Evolutionary conservation across 2,329 filamentous ascomycete genomes (phyloP).

Genomic region (Ascochyta lentis): DNA sequence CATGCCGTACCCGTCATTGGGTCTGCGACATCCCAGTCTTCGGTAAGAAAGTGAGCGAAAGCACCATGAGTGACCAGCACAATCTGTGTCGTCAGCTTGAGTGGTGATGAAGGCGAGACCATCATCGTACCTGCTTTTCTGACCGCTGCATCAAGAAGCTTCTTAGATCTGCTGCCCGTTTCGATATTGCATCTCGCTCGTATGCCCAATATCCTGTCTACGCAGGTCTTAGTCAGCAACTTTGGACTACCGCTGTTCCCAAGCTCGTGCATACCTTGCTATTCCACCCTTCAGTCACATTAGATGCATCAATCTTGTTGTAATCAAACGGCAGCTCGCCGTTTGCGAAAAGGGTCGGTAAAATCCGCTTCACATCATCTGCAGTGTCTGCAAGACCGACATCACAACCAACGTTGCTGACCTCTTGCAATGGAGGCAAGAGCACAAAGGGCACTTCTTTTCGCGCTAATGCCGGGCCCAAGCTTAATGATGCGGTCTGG

Average conservation of each 20-base stretch:
- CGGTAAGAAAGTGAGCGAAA: slow-evolving; percentile 82
- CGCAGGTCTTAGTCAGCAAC: slow-evolving; percentile 9
- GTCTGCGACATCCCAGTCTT: slow-evolving; percentile 67
- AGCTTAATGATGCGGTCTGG: slow-evolving; percentile 75
- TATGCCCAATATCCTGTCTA: slow-evolving; percentile 44
- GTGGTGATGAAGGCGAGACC: neutral
- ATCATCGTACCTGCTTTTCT: slow-evolving; percentile 32
- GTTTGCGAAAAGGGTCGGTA: slow-evolving; percentile 54
- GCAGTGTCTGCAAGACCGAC: slow-evolving; percentile 61
- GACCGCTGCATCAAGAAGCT: slow-evolving; percentile 37
- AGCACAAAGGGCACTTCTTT: slow-evolving; percentile 60
- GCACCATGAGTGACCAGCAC: slow-evolving; percentile 83
- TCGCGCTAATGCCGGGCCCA: slow-evolving; percentile 58
- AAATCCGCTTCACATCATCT: slow-evolving; percentile 53
- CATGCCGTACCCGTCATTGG: slow-evolving; percentile 42
- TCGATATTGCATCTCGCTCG: slow-evolving; percentile 34
- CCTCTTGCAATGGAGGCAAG: slow-evolving; percentile 80
- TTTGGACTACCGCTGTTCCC: neutral
- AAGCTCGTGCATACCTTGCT: slow-evolving; percentile 59
- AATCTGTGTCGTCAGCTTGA: slow-evolving; percentile 60
- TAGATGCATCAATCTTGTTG: slow-evolving; percentile 63
- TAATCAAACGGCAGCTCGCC: slow-evolving; percentile 62
- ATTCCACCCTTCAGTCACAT: slow-evolving; percentile 73
- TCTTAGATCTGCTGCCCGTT: slow-evolving; percentile 39
- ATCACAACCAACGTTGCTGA: slow-evolving; percentile 76